Base-by-base conservation (phyloP, 202 grass and related monocot genomes). In the Setaria italica region DNA sequence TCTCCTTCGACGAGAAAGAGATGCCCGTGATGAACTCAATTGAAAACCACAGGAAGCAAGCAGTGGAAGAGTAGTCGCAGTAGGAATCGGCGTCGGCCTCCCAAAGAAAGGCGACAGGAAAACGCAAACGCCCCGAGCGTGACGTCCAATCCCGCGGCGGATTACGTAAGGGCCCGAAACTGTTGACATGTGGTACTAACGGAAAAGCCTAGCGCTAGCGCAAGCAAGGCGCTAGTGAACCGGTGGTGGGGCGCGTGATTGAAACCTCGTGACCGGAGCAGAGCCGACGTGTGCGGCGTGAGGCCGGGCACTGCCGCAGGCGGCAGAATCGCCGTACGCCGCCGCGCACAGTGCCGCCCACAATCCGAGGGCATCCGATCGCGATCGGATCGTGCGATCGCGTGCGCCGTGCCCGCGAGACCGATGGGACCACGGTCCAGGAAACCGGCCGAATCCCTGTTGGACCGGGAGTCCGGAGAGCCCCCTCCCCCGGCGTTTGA, bases 301-400 rank as follows among this genome's bases (percentile, higher is more conserved):
- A 47, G 35, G 4, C 19, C 50, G 2, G 4, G 14, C 4, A 1
- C 5, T 3, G 7, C 56, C 5, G 43, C 35, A 25, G 25, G 25
- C 34, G 13, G 20, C 20, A 42, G 79, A 21, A 76, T 50, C 55
- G 80, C 54, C 79, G 80, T 78, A 79, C 81, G 80, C 15, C 6
- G 71, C 39, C 34, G 49, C 32, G 32, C n/a, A 50, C 46, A 25
- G 68, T 25, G 85, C 53, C 43, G 14, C 43, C 60, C 62, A 29
- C 60, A 70, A 8, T 63, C 21, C 10, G 21, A 14, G 11, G 9
- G 20, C 19, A 3, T n/a, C 57, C n/a, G 57, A 29, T 29, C 54
- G 1, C 32, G 65, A 67, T 67, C 65, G 65, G 65, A 67, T 67
- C 65, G 65, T 8, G 64, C 5, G 59, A 32, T 62, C 59, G 10